A percentile compares a stretch with the other conserved stretches of the same genome.
These are phyloP conservation scores for Fusarium xylarioides DNA, from an alignment of 2,329 filamentous ascomycete genomes.

Conservation along the genomic window DNA sequence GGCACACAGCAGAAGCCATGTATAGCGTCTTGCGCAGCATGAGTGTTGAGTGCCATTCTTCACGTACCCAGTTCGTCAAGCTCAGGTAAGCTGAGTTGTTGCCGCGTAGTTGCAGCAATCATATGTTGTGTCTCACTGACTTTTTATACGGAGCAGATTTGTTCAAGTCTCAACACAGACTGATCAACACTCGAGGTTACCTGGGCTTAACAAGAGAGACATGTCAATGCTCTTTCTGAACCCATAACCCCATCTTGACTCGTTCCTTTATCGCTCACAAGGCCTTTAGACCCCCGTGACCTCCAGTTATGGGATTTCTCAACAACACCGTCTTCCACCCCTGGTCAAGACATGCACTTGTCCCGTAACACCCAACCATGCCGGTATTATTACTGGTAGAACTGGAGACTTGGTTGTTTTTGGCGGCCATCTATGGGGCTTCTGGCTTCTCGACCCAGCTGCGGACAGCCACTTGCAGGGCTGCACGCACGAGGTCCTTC, in stretches of 20 bases:
- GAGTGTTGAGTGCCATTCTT: neutral
- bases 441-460: constrained; percentile 35
- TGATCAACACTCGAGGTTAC: neutral
- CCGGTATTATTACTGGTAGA: constrained; percentile 12
- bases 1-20: constrained; percentile 11
- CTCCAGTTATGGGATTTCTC: constrained; percentile 15
- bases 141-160: neutral
- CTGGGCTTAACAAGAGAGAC: neutral
- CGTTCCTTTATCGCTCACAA: constrained; percentile 10
- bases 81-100: constrained; percentile 1
- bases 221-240: constrained; percentile 17
- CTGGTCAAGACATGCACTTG: constrained; percentile 18
- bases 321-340: constrained; percentile 24
- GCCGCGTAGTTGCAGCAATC: constrained; percentile 17
- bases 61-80: neutral
- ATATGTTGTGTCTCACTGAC: constrained; percentile 11
- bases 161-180: neutral
- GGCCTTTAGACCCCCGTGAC: constrained; percentile 33
- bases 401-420: constrained; percentile 28
- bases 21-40: constrained; percentile 18
- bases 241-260: constrained; percentile 11
- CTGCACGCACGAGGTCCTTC: constrained; percentile 29
- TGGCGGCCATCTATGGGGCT: constrained; percentile 20
- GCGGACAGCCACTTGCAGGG: constrained; percentile 35
- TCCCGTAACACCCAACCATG: constrained; percentile 22